Base-by-base conservation (phyloP, 192 early-diverging fungal species). In the Coemansia sp. region DNA sequence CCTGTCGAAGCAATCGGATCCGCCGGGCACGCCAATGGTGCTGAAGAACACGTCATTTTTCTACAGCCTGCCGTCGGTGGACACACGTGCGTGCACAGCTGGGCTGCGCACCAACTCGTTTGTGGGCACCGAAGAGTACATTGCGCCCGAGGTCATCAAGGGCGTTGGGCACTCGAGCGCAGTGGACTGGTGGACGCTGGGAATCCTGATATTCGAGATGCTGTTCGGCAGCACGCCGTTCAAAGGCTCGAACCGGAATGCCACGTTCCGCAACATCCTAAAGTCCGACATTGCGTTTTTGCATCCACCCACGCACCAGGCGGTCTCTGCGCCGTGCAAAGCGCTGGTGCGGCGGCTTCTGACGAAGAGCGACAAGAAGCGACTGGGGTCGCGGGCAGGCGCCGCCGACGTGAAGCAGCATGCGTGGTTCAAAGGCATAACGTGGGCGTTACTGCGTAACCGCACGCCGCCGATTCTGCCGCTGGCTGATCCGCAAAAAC, bases 141-240 rank as follows among this genome's bases (percentile, higher is more conserved):
- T 99, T 89, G 94, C 97, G 19, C 97, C 97, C 41, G 97, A 99
- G 75, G 94, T 99, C 17, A 98, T 99, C 82, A 92, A 90, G 59
- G 96, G 95, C 43, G 83, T 85, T 49, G 95, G 96, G 12, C 95
- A 99, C 82, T 95, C 95, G 5, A 90, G 88, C 67, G 86, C 89
- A 1, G 92, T 99, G 10, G 97, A 99, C 83, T 99, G 96, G 94
- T 99, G 97, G 97, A 98, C 96, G 11, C 72, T 99, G 14, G 97
- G 97, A 11, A 94, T 99, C 24, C 83, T 99, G 24, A 91, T 97
- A 27, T 99, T 94, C 69, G 97, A 99, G 75, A 97, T 99, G 97
- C 87, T 99, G 79, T 98, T 84, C 78, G 92, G 93, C 14, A 90
- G 85, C 25, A 99, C 95, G 25, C 97, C 97, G n/a, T 99, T 99